Evolutionary conservation across 2,329 filamentous ascomycete species (phyloP).

Genomic region (Herpotrichia juniperi): DNA sequence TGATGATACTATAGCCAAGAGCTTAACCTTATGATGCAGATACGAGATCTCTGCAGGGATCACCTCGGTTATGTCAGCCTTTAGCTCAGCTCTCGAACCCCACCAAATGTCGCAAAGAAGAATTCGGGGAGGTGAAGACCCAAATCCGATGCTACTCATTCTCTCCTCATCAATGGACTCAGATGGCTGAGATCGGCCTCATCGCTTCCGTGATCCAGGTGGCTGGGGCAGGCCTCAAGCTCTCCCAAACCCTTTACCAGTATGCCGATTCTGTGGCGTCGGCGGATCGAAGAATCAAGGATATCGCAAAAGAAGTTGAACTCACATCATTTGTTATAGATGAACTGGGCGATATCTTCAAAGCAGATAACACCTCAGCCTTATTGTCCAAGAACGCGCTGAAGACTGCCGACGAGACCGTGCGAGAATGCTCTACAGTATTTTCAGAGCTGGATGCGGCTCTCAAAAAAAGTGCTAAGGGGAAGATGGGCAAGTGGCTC

Average conservation of each 20-base stretch:
- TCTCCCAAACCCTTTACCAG: conserved; percentile 36
- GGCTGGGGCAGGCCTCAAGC: conserved; percentile 34
- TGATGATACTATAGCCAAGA: neutral
- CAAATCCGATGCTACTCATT: neutral
- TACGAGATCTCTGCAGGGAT: neutral
- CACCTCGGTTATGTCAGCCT: neutral
- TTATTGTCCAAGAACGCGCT: conserved; percentile 33
- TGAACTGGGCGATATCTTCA: conserved; percentile 35
- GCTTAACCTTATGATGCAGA: neutral
- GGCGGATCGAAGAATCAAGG: conserved; percentile 33
- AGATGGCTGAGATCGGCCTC: conserved; percentile 36
- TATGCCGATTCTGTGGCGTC: conserved; percentile 38
- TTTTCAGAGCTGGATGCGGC: conserved; percentile 32
- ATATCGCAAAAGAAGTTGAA: conserved; percentile 35
- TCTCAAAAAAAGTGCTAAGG: conserved; percentile 32
- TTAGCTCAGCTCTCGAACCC: neutral
- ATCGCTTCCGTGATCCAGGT: conserved; percentile 39
- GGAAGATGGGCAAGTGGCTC: conserved; percentile 28
- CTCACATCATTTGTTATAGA: conserved; percentile 35
- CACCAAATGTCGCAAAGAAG: neutral
- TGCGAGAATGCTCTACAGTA: conserved; percentile 31
- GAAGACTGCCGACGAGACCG: conserved; percentile 32
- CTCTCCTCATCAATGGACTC: neutral
- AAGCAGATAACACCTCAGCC: conserved; percentile 25
- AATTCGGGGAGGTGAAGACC: neutral